Percentiles rank a stretch among this genome's conserved stretches.
These are phyloP conservation scores for Ophiostoma ulmi DNA, from an alignment of 2,329 filamentous ascomycete species.

Conservation along the genomic window DNA sequence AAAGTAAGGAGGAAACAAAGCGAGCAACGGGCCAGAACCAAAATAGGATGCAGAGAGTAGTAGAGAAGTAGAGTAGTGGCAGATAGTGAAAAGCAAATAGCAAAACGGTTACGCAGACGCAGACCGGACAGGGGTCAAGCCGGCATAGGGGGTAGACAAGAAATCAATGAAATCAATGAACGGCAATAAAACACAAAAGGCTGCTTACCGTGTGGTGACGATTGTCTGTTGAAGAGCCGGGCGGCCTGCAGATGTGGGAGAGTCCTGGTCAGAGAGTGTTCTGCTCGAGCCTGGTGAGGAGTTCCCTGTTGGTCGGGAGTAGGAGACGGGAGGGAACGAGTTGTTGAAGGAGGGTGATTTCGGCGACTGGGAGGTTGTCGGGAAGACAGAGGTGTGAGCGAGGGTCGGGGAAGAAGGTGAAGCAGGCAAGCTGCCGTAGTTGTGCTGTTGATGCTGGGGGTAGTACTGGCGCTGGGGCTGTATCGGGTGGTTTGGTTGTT, in stretches of 20 bases:
- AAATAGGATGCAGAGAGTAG: conserved; percentile 3
- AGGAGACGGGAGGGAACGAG: conserved; percentile 17
- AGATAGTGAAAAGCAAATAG: not conserved
- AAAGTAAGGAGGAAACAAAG: conserved; percentile 14
- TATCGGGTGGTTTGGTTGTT: not conserved
- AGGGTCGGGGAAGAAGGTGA: conserved; percentile 28
- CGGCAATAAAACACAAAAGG: not conserved
- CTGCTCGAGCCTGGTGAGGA: conserved; percentile 11
- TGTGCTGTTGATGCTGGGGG: conserved; percentile 17
- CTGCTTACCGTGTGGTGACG: conserved; percentile 29
- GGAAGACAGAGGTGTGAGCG: conserved; percentile 19
- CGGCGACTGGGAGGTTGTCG: conserved; percentile 14
- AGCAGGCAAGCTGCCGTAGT: conserved; percentile 23
- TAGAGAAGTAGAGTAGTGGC: not conserved
- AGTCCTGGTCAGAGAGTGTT: not conserved
- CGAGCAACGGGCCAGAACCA: conserved; percentile 12
- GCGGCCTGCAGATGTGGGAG: conserved; percentile 23
- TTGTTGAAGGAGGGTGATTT: conserved; percentile 16
- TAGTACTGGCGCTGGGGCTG: conserved; percentile 16
- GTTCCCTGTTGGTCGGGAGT: conserved; percentile 16
- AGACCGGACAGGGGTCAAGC: conserved; percentile 21
- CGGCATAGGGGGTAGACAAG: not conserved
- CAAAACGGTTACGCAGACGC: not conserved
- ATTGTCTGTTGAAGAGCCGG: conserved; percentile 23
- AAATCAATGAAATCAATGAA: not conserved